A percentile compares a stretch with the other conserved stretches of the same genome.
Conservation (phyloP, 768 basidiomycete genomes). For the Naganishia kalamii region DNA sequence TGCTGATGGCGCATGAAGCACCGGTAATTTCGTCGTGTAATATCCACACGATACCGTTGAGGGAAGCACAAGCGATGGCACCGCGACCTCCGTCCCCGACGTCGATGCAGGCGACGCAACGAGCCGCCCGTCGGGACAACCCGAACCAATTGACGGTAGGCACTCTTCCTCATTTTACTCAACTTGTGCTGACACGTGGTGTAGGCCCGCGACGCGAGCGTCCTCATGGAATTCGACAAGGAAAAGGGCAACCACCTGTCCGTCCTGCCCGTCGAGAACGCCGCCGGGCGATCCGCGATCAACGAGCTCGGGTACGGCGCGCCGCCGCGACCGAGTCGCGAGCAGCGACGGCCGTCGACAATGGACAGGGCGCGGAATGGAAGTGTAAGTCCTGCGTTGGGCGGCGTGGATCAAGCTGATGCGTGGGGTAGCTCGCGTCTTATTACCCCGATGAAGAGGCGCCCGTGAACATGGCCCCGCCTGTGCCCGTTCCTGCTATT, state of each 20-base stretch:
- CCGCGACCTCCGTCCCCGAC: slow-evolving; percentile 90
- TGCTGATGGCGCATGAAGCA: slow-evolving; percentile 47
- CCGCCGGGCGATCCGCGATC: slow-evolving; percentile 37
- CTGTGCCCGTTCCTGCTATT: slow-evolving; percentile 2
- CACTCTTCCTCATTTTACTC: neutral
- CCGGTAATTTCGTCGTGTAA: slow-evolving; percentile 95
- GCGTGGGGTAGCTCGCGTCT: neutral
- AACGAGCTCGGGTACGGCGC: slow-evolving; percentile 33
- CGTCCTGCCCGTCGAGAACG: slow-evolving; percentile 37
- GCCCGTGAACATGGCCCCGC: neutral
- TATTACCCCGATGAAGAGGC: slow-evolving; percentile 7
- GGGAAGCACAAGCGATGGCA: slow-evolving; percentile 92
- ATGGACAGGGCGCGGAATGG: slow-evolving; percentile 13
- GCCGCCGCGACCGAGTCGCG: slow-evolving; percentile 31
- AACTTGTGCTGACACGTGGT: neutral
- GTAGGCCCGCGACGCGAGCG: slow-evolving; percentile 61
- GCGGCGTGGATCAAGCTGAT: neutral
- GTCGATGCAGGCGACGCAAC: slow-evolving; percentile 78
- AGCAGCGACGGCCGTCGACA: slow-evolving; percentile 18
- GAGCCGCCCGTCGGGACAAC: slow-evolving; percentile 76
- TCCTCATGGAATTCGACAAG: slow-evolving; percentile 52
- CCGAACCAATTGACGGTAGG: slow-evolving; percentile 60
- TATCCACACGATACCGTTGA: slow-evolving; percentile 88
- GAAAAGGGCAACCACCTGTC: slow-evolving; percentile 48
- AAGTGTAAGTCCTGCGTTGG: slow-evolving; percentile 4